Base-by-base conservation (phyloP, 1,139 yeast genomes). In the Kodamaea sp. region DNA sequence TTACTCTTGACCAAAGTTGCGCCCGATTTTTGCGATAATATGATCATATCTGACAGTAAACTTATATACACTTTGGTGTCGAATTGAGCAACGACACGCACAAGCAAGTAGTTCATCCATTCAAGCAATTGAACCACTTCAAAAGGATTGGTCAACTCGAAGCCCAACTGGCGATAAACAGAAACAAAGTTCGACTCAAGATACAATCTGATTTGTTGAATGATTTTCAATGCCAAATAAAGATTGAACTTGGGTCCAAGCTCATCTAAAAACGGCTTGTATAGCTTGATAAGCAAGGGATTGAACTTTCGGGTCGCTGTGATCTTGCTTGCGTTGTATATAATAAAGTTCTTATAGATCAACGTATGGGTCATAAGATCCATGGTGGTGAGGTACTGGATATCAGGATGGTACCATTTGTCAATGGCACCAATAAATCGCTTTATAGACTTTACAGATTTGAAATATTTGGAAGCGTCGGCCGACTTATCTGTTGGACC, bases 381-480 rank as follows among this genome's bases (percentile, higher is more conserved):
- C 5, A 32, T 24, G 15, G 46, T 50, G 7, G 37, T 32, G 26
- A 37, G 27, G 22, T 35, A 29, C 7, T 28, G 8, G 6, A 29
- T 26, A 9, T 32, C 36, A 3, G 35, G 29, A 9, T 36, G 35
- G 12, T 38, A 39, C 42, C 41, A 41, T 23, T 41, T 41, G 30
- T 36, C 39, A 3, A 28, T 29, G 15, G 42, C 32, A 7, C 35
- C 34, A 36, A 45, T 25, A 27, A 43, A 41, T 6, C 34, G 35
- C 2, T 20, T 26, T 11, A 35, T 27, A 4, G 12, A 31, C 9
- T 55, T 54, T 24, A 75, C 49, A 9, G 63, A 51, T 23, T 54
- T 57, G 76, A 78, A 71, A 48, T 71, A 72, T 45, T 60, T 69
- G 7, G 43, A 37, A 0, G 73, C 76, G 1, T 63, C 70, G 10